Base-by-base conservation (phyloP, 441 rosid genomes). In the Populus hybrid region DNA sequence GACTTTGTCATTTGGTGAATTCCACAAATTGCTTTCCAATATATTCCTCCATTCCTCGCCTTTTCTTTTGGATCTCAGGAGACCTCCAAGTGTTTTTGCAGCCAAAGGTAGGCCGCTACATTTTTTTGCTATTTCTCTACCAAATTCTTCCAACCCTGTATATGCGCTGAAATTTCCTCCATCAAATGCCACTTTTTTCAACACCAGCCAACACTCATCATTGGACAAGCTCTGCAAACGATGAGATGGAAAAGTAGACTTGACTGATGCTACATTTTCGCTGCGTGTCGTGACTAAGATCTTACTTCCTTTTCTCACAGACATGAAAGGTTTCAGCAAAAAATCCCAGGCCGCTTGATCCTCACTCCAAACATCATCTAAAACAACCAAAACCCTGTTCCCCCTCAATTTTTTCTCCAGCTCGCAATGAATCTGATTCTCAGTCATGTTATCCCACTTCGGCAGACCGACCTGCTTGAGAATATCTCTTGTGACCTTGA, bases 51-150 rank as follows among this genome's bases (percentile, higher is more conserved):
- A n/a, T n/a, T n/a, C n/a, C n/a, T n/a, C n/a, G n/a, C n/a, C 21
- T 81, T 34, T 34, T 10, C 18, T 40, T 26, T 26, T 26, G 28
- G 28, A 26, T 2, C 28, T 1, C 28, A 26, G 28, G 28, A 26
- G 28, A 26, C 28, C 73, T 3, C 83, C 87, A 8, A 84, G 30
- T 1, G 78, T 54, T 67, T 50, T 84, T n/a, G 65, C 72, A 1
- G 85, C 84, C 9, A 87, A 68, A 35, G 87, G 88, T 20, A 81
- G 74, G n/a, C 86, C 84, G 10, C 16, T 38, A 8, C 85, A 87
- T 70, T 82, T 87, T 8, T 16, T 21, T 24, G 66, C 83, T 2
- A 84, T 76, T 11, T 72, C 36, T 32, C 63, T 16, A 8, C 81
- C 83, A 23, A 83, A 78, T 1, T 0, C 1, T 59, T 75, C 75